Evolutionary conservation across 768 basidiomycete genomes (phyloP), one percentile per base, ranked within the genome.

Genomic region (Pisolithus albus): DNA sequence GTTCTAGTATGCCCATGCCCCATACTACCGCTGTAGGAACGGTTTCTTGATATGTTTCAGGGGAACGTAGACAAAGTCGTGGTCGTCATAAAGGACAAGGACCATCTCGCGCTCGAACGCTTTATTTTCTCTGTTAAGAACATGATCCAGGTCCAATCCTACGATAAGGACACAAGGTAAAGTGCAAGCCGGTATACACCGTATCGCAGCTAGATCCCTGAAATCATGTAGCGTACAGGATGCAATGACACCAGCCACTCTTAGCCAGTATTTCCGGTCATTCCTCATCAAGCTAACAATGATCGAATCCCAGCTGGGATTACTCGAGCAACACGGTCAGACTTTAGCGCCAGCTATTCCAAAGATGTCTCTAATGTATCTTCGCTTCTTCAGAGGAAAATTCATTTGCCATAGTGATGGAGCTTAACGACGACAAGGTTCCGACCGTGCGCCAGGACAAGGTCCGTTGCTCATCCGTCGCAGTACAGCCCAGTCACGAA

Each of bases 111-210:
- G 15, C 70, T 96, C n/a, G 94, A 98, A 64, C 80, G 93, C 3
- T 96, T 88, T 66, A 78, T 95, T 18, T 92, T 96, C 65, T 83
- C 90, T 21, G 65, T 95, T n/a, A 83, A 86, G 54, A 86, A 78
- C 64, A 84, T 94, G 81, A 79, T 91, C 26, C 64, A 82, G 49
- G 77, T 88, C 26, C 86, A 87, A 55, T 58, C 74, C 0, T 86
- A 78, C 68, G 77, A 86, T 64, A 87, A 82, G 62, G 83, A 88
- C 56, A 78, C 78, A 18, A 78, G 80, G 88, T 86, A 56, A 51
- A 63, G 55, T 42, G 16, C 28, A 24, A 11, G 7, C 37, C 9
- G 24, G 37, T 36, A 7, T 40, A 16, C 49, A 23, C 3, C 47
- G 42, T 13, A n/a, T 41, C 55, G 47, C 58, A 32, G 43, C 44